phyloP scores from a whole-genome alignment of 2,329 filamentous ascomycete genomes.

The Arthrobotrys pseudoclavata region DNA sequence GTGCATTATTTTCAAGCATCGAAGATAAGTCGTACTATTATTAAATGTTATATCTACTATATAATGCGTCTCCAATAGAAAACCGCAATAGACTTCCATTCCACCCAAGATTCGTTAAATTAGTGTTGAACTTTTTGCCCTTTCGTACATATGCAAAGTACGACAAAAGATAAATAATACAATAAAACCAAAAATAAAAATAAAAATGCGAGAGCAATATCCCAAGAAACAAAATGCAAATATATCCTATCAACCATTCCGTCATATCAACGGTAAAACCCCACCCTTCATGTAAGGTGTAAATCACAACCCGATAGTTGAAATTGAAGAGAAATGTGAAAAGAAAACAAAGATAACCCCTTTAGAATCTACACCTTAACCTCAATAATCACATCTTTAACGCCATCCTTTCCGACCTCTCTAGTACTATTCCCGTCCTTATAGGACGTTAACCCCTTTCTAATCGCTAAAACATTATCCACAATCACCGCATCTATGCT shows the following conservation, averaged over 20 bases:
- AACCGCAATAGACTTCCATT: too few species aligned
- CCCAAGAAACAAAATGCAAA: neutral
- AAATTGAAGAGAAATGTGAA: conserved; percentile 10
- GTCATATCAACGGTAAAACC: neutral
- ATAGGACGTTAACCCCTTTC: conserved; percentile 80
- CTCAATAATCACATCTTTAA: conserved; percentile 55
- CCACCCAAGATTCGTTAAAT: neutral
- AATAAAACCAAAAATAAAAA: neutral
- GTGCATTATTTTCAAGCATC: neutral
- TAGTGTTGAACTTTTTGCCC: conserved; percentile 29
- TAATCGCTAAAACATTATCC: conserved; percentile 91
- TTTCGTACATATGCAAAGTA: neutral
- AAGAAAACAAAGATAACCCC: conserved; percentile 12
- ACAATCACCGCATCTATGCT: conserved; percentile 99
- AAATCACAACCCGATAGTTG: conserved; percentile 18
- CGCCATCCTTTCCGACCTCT: conserved; percentile 41
- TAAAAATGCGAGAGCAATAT: neutral
- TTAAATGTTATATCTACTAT: neutral
- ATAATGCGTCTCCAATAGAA: neutral
- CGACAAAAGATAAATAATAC: neutral
- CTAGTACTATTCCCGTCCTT: conserved; percentile 49
- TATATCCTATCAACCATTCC: conserved; percentile 10
- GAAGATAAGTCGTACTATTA: neutral
- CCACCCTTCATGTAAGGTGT: neutral
- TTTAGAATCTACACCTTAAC: conserved; percentile 46